phyloP scores from a whole-genome alignment of 202 grass and related monocot genomes.

The Schoenoplectus tabernaemontani region DNA sequence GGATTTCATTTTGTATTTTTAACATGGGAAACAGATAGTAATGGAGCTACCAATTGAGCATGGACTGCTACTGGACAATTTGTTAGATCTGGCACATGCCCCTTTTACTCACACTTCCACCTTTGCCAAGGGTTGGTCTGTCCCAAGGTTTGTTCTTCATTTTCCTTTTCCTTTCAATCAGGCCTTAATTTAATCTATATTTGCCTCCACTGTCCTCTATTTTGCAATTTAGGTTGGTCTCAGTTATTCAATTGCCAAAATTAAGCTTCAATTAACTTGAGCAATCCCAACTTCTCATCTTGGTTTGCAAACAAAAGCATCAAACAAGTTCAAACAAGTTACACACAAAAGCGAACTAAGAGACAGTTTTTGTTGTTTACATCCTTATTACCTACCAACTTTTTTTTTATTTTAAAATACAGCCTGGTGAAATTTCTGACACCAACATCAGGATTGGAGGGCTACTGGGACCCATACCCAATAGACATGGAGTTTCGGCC shows the following conservation, averaged over 20 bases:
- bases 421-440: constrained; percentile 92
- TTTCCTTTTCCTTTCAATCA: neutral
- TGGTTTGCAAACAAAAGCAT: neutral
- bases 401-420: neutral
- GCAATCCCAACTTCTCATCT: neutral
- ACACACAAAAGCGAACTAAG: neutral
- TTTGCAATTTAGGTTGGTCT: neutral
- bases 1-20: constrained; percentile 8
- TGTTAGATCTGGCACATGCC: constrained; percentile 95
- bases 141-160: constrained; percentile 60
- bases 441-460: constrained; percentile 78
- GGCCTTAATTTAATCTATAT: neutral
- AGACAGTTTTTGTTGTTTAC: neutral
- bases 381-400: neutral
- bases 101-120: constrained; percentile 95
- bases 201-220: neutral
- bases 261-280: neutral
- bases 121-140: constrained; percentile 97
- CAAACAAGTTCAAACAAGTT: neutral
- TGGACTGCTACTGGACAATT: constrained; percentile 92
- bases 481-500: constrained; percentile 98
- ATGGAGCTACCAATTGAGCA: constrained; percentile 97
- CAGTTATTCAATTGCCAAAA: neutral
- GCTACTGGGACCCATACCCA: constrained; percentile 96
- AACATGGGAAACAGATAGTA: constrained; percentile 55